A percentile compares a stretch with the other conserved stretches of the same genome.
phyloP scores from a whole-genome alignment of 306 rosid species.

The Dryas alaskensis region DNA sequence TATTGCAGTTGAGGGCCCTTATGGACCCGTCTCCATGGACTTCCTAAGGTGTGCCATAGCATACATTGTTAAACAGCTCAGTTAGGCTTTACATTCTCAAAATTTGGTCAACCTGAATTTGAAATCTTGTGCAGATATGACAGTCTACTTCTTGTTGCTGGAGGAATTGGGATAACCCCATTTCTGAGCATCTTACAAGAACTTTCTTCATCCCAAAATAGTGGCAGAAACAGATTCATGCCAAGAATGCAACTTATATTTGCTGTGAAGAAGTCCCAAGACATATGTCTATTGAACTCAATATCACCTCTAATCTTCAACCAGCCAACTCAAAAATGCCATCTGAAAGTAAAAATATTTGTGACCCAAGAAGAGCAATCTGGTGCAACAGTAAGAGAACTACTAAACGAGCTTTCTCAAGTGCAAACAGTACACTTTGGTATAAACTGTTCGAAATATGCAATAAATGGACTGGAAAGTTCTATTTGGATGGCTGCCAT shows the following conservation, averaged over 20 bases:
- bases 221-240: slow-evolving; percentile 35
- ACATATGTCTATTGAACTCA: slow-evolving; percentile 55
- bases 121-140: slow-evolving; percentile 64
- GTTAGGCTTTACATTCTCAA: background rate
- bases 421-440: slow-evolving; percentile 49
- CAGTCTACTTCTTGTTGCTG: slow-evolving; percentile 65
- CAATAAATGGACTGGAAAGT: slow-evolving; percentile 61
- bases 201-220: slow-evolving; percentile 36
- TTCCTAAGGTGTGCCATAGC: slow-evolving; percentile 49
- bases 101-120: background rate
- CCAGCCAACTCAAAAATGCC: slow-evolving; percentile 38
- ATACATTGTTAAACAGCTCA: background rate
- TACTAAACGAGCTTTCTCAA: slow-evolving; percentile 38
- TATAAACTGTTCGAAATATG: slow-evolving; percentile 39
- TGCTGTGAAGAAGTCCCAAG: slow-evolving; percentile 60
- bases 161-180: slow-evolving; percentile 91
- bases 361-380: slow-evolving; percentile 71
- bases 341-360: slow-evolving; percentile 54
- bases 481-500: slow-evolving; percentile 59
- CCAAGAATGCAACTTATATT: slow-evolving; percentile 57
- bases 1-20: slow-evolving; percentile 87
- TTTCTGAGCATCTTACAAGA: slow-evolving; percentile 80
- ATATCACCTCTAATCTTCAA: slow-evolving; percentile 51
- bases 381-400: slow-evolving; percentile 40
- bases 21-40: slow-evolving; percentile 72